Percentiles rank a stretch among this genome's conserved stretches.
Conservation (phyloP, 2,329 filamentous ascomycete species). For the Fusarium citri region DNA sequence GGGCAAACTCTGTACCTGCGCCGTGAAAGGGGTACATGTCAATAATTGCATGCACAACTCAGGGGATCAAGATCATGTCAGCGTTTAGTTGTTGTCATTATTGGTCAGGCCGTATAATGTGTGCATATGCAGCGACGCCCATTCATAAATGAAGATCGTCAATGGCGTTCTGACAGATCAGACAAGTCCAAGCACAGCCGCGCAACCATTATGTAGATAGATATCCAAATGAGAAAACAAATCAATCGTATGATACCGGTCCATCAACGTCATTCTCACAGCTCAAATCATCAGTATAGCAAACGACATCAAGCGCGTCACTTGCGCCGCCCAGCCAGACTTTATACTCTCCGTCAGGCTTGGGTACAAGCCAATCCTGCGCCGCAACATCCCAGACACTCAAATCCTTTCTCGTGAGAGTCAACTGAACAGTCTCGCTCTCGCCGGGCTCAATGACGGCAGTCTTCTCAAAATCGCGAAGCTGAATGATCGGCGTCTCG, state of each 20-base stretch:
- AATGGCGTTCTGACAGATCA: slow-evolving; percentile 10
- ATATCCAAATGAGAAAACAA: background rate
- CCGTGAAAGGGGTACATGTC: background rate
- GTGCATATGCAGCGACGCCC: background rate
- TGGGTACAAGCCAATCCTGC: slow-evolving; percentile 74
- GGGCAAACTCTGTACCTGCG: background rate
- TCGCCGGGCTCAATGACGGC: slow-evolving; percentile 64
- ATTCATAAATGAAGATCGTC: slow-evolving; percentile 8
- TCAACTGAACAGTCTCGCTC: slow-evolving; percentile 65
- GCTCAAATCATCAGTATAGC: slow-evolving; percentile 45
- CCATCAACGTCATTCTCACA: slow-evolving; percentile 42
- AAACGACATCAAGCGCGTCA: slow-evolving; percentile 50
- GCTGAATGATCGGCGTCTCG: slow-evolving; percentile 75
- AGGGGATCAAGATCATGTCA: background rate
- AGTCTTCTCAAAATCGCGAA: slow-evolving; percentile 80
- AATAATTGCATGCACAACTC: background rate
- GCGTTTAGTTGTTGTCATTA: background rate
- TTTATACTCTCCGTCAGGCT: slow-evolving; percentile 51
- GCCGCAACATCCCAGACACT: slow-evolving; percentile 76
- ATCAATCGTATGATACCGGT: slow-evolving; percentile 31
- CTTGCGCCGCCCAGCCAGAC: slow-evolving; percentile 56
- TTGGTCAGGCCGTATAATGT: slow-evolving; percentile 1
- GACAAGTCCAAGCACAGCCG: background rate
- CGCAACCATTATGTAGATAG: background rate
- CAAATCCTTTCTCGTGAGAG: slow-evolving; percentile 74